phyloP scores from a whole-genome alignment of 768 basidiomycete species.

The Agrocybe pediades region DNA sequence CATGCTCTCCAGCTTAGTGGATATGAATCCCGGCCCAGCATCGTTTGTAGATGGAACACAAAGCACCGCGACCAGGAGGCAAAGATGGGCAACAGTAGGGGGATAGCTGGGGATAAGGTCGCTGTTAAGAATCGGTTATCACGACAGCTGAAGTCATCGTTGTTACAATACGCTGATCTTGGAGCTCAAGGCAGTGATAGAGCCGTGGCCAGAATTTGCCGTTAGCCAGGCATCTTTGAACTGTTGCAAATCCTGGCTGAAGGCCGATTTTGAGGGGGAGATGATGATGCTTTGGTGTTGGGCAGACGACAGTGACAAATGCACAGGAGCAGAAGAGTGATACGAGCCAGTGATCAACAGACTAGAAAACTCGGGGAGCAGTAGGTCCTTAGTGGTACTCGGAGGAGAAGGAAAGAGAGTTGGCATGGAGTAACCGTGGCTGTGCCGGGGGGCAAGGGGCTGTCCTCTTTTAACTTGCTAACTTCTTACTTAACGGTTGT shows the following conservation, averaged over 20 bases:
- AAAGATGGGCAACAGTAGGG: constrained; percentile 57
- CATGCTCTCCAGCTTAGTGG: constrained; percentile 26
- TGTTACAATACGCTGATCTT: constrained; percentile 60
- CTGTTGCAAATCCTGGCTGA: constrained; percentile 42
- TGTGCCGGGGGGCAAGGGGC: not conserved
- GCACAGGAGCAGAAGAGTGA: constrained; percentile 69
- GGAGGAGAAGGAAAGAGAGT: constrained; percentile 32
- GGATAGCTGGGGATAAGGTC: constrained; percentile 54
- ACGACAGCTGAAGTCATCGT: constrained; percentile 9
- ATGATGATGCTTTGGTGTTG: constrained; percentile 45
- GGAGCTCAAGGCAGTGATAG: constrained; percentile 35
- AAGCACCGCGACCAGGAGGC: constrained; percentile 52
- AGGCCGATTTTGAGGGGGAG: constrained; percentile 49
- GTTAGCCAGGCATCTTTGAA: constrained; percentile 61
- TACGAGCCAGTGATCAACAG: constrained; percentile 67
- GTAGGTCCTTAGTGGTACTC: too few relatives aligned
- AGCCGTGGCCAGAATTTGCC: constrained; percentile 40
- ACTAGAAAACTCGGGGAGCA: constrained; percentile 55
- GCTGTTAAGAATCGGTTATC: constrained; percentile 9
- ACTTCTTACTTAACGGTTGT: not conserved
- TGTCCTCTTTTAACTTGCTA: not conserved
- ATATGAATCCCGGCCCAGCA: constrained; percentile 13
- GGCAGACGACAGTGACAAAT: constrained; percentile 57
- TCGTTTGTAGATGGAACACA: constrained; percentile 31
- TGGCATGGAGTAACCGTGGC: constrained; percentile 23